phyloP scores from a whole-genome alignment of 2,329 filamentous ascomycete species.

The Aspergillus felis region DNA sequence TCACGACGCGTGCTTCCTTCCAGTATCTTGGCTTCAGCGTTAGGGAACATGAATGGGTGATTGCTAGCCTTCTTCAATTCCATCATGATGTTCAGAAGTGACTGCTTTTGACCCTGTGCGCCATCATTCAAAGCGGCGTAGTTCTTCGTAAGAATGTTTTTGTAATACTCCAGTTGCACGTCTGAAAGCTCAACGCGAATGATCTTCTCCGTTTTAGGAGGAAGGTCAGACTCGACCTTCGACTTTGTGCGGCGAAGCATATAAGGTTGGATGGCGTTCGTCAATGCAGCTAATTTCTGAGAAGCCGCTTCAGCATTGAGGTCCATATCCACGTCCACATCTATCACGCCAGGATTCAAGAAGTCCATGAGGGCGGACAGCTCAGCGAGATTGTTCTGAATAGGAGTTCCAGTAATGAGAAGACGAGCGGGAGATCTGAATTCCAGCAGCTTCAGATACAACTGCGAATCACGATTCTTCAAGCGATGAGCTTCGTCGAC shows the following conservation, averaged over 20 bases:
- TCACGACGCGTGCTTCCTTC: constrained; percentile 77
- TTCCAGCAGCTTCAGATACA: constrained; percentile 79
- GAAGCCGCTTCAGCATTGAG: constrained; percentile 76
- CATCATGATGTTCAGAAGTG: constrained; percentile 98
- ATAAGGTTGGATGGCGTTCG: constrained; percentile 82
- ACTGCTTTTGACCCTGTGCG: constrained; percentile 86
- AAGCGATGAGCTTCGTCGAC: constrained; percentile 95
- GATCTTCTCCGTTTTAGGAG: constrained; percentile 97
- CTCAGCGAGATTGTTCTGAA: constrained; percentile 94
- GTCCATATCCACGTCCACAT: constrained; percentile 89
- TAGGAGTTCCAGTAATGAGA: constrained; percentile 92
- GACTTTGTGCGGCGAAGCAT: constrained; percentile 96
- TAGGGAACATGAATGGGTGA: constrained; percentile 96
- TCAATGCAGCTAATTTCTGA: constrained; percentile 80
- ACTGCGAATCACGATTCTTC: constrained; percentile 92
- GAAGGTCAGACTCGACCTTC: constrained; percentile 93
- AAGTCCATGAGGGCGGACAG: constrained; percentile 92
- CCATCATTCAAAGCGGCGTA: constrained; percentile 92
- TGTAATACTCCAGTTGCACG: constrained; percentile 96
- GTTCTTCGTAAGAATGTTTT: constrained; percentile 95
- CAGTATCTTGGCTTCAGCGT: constrained; percentile 84
- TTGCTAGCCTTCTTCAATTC: constrained; percentile 99
- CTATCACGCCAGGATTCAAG: constrained; percentile 87
- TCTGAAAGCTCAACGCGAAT: constrained; percentile 96
- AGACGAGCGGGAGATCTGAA: constrained; percentile 87